Percentiles rank a stretch among this genome's conserved stretches.
Conservation (phyloP, 169 alveolate genomes). For the Plasmodium gallinaceum region DNA sequence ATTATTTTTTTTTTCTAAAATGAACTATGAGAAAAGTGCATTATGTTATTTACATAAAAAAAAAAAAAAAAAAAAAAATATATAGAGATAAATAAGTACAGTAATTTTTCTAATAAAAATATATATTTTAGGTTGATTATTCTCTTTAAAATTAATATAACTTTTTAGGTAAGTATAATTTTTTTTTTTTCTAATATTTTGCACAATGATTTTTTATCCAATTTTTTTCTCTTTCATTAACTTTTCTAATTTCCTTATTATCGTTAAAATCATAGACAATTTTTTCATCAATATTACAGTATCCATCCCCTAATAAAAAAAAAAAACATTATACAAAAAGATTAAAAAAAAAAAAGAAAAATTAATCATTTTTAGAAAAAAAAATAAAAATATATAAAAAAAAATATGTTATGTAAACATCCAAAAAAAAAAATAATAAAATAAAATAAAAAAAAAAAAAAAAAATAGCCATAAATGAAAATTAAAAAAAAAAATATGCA, state of each 20-base stretch:
- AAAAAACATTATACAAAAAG: not conserved
- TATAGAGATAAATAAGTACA: too few species aligned
- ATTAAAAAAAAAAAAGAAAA: constrained; percentile 8
- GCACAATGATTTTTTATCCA: constrained; percentile 68
- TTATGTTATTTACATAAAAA: too few species aligned
- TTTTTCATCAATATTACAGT: constrained; percentile 37
- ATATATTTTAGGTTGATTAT: too few species aligned
- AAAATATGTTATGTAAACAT: not conserved
- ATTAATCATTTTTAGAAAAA: not conserved
- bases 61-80: too few species aligned
- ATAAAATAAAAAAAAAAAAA: constrained; percentile 15
- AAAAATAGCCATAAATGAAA: not conserved
- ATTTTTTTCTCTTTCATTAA: constrained; percentile 55
- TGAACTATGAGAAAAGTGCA: too few species aligned
- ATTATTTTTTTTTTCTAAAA: too few species aligned
- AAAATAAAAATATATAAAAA: not conserved
- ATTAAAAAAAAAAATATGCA: constrained; percentile 17
- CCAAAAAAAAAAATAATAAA: constrained; percentile 15
- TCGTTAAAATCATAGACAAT: constrained; percentile 36
- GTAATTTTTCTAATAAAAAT: too few species aligned
- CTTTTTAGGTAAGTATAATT: too few species aligned
- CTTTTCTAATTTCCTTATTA: constrained; percentile 32
- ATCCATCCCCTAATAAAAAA: constrained; percentile 51
- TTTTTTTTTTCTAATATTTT: constrained; percentile 7
- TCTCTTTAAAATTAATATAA: too few species aligned